These are phyloP conservation scores for Alternaria triticina DNA, from an alignment of 2,329 filamentous ascomycete genomes.

Conservation along the genomic window DNA sequence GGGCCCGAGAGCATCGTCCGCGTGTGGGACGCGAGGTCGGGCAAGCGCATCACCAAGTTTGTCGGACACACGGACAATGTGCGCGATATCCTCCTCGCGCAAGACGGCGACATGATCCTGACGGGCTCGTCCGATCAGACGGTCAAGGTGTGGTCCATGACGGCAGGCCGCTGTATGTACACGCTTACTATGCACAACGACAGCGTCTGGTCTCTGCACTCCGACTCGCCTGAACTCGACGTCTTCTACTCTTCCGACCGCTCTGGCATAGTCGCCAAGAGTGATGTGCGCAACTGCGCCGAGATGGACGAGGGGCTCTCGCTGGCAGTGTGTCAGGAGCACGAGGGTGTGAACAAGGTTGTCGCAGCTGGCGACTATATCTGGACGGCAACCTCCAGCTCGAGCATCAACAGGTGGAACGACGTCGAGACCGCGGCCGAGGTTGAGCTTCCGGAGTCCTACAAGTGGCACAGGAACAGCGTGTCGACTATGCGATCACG, in stretches of 20 bases:
- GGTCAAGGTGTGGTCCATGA: constrained; percentile 97
- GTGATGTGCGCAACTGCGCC: constrained; percentile 77
- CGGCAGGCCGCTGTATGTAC: constrained; percentile 93
- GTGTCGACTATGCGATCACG: constrained; percentile 53
- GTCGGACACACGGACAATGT: constrained; percentile 96
- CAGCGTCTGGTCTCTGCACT: constrained; percentile 95
- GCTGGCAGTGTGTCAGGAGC: constrained; percentile 89
- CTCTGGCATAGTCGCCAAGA: constrained; percentile 93
- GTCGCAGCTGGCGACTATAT: constrained; percentile 73
- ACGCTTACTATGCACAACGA: constrained; percentile 99
- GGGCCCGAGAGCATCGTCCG: constrained; percentile 93
- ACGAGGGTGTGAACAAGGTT: constrained; percentile 76
- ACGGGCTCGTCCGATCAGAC: constrained; percentile 96
- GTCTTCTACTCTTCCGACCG: constrained; percentile 96
- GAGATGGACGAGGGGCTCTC: constrained; percentile 89
- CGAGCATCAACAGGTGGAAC: constrained; percentile 90
- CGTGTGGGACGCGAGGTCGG: constrained; percentile 88
- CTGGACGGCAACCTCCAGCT: constrained; percentile 89
- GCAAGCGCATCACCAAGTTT: constrained; percentile 92
- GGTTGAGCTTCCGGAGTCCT: constrained; percentile 63
- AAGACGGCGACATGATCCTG: constrained; percentile 87
- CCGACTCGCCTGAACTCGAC: constrained; percentile 81
- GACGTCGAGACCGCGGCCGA: constrained; percentile 81
- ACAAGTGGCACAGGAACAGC: constrained; percentile 62
- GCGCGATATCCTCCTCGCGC: constrained; percentile 86